A percentile compares a stretch with the other conserved stretches of the same genome.
Conservation (phyloP, 176 grass and related monocot genomes). For the Musa acuminata region DNA sequence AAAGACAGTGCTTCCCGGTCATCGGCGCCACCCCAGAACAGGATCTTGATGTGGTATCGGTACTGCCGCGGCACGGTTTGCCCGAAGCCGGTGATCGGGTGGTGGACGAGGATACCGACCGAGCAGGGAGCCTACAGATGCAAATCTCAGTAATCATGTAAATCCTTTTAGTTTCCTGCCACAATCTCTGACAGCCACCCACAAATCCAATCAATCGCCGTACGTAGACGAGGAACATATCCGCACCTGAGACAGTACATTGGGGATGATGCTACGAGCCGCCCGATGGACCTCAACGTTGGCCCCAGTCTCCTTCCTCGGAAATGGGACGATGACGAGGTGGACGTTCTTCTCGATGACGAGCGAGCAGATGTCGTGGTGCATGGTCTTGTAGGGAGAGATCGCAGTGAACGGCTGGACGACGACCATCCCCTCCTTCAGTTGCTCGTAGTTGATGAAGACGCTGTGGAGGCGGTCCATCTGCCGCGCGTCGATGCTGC, state of each 20-base stretch:
- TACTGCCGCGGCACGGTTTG: neutral
- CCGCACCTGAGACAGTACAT: constrained; percentile 20
- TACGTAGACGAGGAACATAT: neutral
- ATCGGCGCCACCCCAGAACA: constrained; percentile 34
- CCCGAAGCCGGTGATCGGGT: neutral
- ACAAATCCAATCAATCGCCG: neutral
- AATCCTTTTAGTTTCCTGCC: neutral
- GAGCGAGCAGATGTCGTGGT: constrained; percentile 32
- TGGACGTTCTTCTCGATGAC: constrained; percentile 23
- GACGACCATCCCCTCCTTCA: constrained; percentile 17
- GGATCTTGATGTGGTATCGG: constrained; percentile 10
- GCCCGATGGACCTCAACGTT: constrained; percentile 4
- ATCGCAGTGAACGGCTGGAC: constrained; percentile 33
- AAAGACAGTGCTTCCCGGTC: constrained; percentile 31
- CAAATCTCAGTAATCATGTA: neutral
- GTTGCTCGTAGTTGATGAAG: constrained; percentile 11
- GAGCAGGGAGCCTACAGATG: constrained; percentile 15
- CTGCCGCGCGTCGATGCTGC: constrained; percentile 6
- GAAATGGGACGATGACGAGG: constrained; percentile 29
- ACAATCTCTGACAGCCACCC: neutral
- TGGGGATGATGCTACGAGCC: constrained; percentile 20
- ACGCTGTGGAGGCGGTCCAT: constrained; percentile 11
- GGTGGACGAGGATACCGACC: constrained; percentile 28
- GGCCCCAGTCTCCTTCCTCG: constrained; percentile 5
- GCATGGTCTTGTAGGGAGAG: constrained; percentile 27